Percentiles rank a stretch among this genome's conserved stretches.
Evolutionary conservation across 371 early-diverging fungal genomes (phyloP).

Genomic region (Zychaea mexicana): DNA sequence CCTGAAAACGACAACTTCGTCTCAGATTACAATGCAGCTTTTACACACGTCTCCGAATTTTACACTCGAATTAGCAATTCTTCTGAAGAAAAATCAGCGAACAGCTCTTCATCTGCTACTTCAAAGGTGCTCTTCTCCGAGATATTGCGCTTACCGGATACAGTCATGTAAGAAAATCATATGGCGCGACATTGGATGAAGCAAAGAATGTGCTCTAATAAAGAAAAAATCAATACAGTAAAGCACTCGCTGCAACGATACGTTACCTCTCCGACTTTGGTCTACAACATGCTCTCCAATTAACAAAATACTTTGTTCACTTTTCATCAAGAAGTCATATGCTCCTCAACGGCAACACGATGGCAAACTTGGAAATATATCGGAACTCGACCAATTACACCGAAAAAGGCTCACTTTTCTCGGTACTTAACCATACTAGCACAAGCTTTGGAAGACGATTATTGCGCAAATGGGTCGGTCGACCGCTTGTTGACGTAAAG

Average conservation of each 20-base stretch:
- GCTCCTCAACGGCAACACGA: conserved; percentile 76
- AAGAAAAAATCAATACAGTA: conserved; percentile 17
- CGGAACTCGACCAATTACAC: conserved; percentile 58
- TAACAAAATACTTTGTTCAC: conserved; percentile 63
- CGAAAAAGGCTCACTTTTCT: conserved; percentile 61
- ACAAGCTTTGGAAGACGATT: conserved; percentile 79
- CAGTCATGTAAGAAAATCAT: conserved; percentile 43
- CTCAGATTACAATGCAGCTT: conserved; percentile 50
- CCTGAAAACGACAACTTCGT: conserved; percentile 38
- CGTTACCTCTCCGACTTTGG: conserved; percentile 67
- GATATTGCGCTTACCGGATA: conserved; percentile 31
- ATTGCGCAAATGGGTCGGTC: conserved; percentile 79
- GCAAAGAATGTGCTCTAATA: too few species aligned
- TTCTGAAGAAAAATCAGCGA: neutral
- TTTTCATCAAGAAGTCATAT: conserved; percentile 73
- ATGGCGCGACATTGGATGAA: too few species aligned
- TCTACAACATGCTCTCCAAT: conserved; percentile 54
- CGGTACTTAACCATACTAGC: conserved; percentile 67
- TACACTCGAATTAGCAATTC: conserved; percentile 42
- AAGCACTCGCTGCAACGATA: conserved; percentile 60
- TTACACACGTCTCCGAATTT: conserved; percentile 56
- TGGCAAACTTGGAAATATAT: conserved; percentile 78
- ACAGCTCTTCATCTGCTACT: neutral
- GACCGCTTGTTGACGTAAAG: conserved; percentile 63
- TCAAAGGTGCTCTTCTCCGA: conserved; percentile 17